phyloP scores from a whole-genome alignment of 805 yeast species.

The Nakazawaea holstii region DNA sequence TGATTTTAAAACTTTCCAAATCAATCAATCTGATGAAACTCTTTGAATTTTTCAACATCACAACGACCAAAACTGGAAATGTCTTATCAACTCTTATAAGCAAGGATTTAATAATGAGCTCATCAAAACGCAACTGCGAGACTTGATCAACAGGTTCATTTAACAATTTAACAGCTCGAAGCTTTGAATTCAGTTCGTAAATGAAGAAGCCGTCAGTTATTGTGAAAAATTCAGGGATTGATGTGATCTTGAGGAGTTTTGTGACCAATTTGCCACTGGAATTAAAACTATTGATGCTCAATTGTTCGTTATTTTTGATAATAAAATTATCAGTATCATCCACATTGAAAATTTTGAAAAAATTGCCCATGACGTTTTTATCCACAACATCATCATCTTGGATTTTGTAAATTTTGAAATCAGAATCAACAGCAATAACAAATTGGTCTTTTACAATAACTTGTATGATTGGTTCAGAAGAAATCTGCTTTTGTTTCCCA shows the following conservation, averaged over 20 bases:
- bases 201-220: background rate
- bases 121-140: background rate
- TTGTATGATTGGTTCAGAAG: background rate
- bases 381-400: background rate
- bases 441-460: background rate
- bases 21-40: conserved; percentile 2
- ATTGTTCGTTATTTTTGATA: background rate
- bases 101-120: background rate
- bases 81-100: background rate
- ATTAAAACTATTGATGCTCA: background rate
- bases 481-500: background rate
- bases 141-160: background rate
- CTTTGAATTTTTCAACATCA: background rate
- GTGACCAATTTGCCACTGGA: background rate
- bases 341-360: background rate
- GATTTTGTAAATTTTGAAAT: background rate
- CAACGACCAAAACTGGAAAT: background rate
- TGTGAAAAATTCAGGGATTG: background rate
- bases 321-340: background rate
- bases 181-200: background rate
- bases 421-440: background rate
- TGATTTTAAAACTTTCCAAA: conserved; percentile 4
- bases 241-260: background rate
- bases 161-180: background rate
- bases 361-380: background rate